Conservation (phyloP, 129 eudicot genomes). For the Sambucus nigra region DNA sequence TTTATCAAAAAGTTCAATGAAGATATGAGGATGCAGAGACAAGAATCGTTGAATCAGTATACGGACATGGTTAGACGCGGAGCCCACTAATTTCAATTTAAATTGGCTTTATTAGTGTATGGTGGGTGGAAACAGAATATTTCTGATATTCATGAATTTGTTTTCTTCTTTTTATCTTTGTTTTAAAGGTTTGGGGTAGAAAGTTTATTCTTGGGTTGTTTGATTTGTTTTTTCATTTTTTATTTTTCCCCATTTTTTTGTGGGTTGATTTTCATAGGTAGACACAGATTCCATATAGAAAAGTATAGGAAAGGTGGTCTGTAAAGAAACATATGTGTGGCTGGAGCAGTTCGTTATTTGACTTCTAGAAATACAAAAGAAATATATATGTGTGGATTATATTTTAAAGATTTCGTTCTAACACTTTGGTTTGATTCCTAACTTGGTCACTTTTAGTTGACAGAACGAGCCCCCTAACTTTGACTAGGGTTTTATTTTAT, state of each 20-base stretch:
- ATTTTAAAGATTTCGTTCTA: too few species aligned
- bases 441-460: too few species aligned
- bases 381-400: not conserved
- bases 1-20: slow-evolving; percentile 69
- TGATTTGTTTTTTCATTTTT: not conserved
- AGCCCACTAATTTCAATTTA: slow-evolving; percentile 19
- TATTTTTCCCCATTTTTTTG: not conserved
- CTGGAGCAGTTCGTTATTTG: not conserved
- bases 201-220: not conserved
- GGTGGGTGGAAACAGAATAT: too few species aligned
- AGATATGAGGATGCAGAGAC: slow-evolving; percentile 87
- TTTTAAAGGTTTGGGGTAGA: not conserved
- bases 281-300: not conserved
- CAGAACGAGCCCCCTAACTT: too few species aligned
- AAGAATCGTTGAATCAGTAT: slow-evolving; percentile 50
- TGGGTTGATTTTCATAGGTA: not conserved
- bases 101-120: too few species aligned
- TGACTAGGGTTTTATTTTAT: too few species aligned
- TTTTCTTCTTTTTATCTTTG: not conserved
- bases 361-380: not conserved
- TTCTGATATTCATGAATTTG: not conserved
- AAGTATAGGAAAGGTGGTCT: not conserved
- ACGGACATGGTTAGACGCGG: slow-evolving; percentile 63
- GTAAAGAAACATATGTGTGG: not conserved
- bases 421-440: too few species aligned